Evolutionary conservation across 1,139 yeast genomes (phyloP).

Genomic region (Lodderomyces pseudojiufengensis): DNA sequence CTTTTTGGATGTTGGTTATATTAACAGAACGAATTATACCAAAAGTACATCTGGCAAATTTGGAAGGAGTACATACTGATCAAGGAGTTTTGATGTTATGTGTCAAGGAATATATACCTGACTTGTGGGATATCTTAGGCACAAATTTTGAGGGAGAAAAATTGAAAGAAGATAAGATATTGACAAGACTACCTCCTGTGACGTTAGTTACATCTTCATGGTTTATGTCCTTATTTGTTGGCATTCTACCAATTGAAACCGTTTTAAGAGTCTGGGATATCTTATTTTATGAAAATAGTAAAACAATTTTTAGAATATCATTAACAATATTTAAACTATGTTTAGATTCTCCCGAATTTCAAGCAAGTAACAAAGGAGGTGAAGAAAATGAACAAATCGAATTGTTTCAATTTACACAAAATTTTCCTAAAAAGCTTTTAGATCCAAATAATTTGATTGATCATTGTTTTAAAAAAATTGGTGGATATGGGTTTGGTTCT

Average conservation of each 20-base stretch:
- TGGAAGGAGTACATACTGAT: conserved; percentile 93
- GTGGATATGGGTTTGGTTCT: conserved; percentile 66
- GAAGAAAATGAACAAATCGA: conserved; percentile 70
- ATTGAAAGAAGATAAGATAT: conserved; percentile 55
- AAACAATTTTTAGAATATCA: conserved; percentile 78
- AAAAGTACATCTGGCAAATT: conserved; percentile 82
- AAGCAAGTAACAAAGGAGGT: conserved; percentile 15
- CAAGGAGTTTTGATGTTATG: conserved; percentile 93
- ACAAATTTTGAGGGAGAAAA: conserved; percentile 40
- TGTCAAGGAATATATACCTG: conserved; percentile 78
- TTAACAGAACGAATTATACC: conserved; percentile 84
- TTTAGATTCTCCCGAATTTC: conserved; percentile 55
- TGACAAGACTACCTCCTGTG: conserved; percentile 79
- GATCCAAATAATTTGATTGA: conserved; percentile 73
- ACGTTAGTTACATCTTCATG: conserved; percentile 93
- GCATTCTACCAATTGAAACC: conserved; percentile 82
- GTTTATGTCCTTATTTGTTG: conserved; percentile 96
- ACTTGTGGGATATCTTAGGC: conserved; percentile 62
- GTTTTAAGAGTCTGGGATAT: conserved; percentile 93
- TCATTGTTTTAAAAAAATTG: conserved; percentile 68
- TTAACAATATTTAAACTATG: conserved; percentile 77
- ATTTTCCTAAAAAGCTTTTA: conserved; percentile 66
- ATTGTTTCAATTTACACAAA: conserved; percentile 80
- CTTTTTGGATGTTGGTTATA: conserved; percentile 95
- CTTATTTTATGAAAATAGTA: conserved; percentile 87